phyloP scores from a whole-genome alignment of 1,139 yeast species.

The Debaryomycetaceae sp. region DNA sequence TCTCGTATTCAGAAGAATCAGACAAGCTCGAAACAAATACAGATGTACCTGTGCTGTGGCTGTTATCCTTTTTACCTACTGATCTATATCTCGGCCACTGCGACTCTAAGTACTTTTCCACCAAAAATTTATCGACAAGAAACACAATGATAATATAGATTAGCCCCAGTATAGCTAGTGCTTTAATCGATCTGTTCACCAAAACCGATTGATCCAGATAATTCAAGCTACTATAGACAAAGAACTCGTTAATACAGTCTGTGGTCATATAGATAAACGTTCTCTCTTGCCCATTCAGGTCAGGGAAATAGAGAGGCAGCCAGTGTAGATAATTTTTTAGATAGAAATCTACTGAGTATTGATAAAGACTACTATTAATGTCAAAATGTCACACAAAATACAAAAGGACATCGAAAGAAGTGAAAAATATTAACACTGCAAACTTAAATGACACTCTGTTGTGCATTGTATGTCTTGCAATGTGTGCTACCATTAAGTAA shows the following conservation, averaged over 20 bases:
- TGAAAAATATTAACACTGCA: too few relatives aligned
- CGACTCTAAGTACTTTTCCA: background rate
- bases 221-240: background rate
- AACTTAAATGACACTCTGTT: too few relatives aligned
- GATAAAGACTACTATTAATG: too few relatives aligned
- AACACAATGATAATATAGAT: background rate
- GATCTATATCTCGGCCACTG: too few relatives aligned
- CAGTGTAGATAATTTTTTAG: too few relatives aligned
- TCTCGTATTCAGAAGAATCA: constrained; percentile 3
- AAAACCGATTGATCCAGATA: background rate
- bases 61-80: background rate
- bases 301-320: too few relatives aligned
- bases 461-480: too few relatives aligned
- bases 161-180: background rate
- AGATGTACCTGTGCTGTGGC: background rate
- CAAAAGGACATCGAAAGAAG: background rate
- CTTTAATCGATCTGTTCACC: background rate
- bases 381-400: too few relatives aligned
- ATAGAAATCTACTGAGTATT: background rate
- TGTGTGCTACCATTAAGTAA: too few relatives aligned
- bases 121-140: background rate
- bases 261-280: background rate
- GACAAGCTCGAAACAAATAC: background rate
- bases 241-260: background rate
- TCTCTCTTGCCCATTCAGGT: too few relatives aligned